Evolutionary conservation across 805 yeast genomes (phyloP), one percentile per base, ranked within the genome.

Genomic region (Starmerella bombi): DNA sequence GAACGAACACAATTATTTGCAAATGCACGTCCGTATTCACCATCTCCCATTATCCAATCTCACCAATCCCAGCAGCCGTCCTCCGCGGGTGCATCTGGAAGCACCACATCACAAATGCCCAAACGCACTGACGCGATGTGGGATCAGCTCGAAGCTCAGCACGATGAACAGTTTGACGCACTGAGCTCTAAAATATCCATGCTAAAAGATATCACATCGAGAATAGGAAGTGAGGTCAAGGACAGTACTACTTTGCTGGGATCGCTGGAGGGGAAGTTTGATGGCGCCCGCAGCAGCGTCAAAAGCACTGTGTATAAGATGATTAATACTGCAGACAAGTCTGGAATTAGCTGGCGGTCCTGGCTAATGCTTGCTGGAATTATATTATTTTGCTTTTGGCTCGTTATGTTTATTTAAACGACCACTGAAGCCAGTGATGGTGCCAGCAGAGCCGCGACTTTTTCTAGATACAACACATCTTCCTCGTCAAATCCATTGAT

Each of bases 221-320:
- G 61, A 48, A 77, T 77, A 70, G 82, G 82, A 14, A 75, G 70
- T 43, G 80, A 77, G 54, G 79, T 77, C 31, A 66, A 70, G 28
- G 69, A 69, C 23, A 68, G 75, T 23, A 67, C 66, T 47, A 59
- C 66, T 38, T 59, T 72, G n/a, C 52, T 73, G 32, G 59, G 58
- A 27, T 57, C 59, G 18, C 51, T 73, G 46, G 67, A 62, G 46
- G 59, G 67, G 28, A 61, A 66, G 15, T 72, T 73, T 52, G 74
- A 69, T 28, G 57, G 58, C 36, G 65, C 76, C 1, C 58, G 71
- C 16, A 52, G 58, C 2, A 62, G 64, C 41, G 65, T 79, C 38
- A 71, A 70, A 45, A 64, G 62, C 36, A 76, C 79, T 3, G 68
- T 69, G 59, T 63, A 61, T 36, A 64, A 70, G 31, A 73, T 78